Evolutionary conservation across 257 asterid species (phyloP).

Genomic region (Solanum arcanum): DNA sequence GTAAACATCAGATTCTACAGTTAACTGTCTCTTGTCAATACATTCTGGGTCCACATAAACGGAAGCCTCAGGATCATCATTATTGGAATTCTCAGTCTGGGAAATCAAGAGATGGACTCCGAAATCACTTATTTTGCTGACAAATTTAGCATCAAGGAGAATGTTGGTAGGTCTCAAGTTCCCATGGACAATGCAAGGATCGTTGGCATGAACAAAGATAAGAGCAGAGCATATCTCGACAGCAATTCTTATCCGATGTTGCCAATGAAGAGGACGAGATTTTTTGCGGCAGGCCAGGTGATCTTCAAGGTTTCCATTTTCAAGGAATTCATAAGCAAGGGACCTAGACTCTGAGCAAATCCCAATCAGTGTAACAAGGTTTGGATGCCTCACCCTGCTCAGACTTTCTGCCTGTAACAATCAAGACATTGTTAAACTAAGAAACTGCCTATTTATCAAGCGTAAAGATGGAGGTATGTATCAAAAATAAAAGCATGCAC

Average conservation of each 20-base stretch:
- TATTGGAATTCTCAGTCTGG: slow-evolving; percentile 8
- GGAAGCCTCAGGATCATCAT: slow-evolving; percentile 26
- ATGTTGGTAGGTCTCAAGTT: slow-evolving; percentile 56
- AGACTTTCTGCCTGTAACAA: slow-evolving; percentile 47
- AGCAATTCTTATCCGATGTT: slow-evolving; percentile 64
- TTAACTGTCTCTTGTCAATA: slow-evolving; percentile 25
- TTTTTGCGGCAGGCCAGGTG: slow-evolving; percentile 38
- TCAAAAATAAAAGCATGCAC: background rate
- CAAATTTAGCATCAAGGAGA: slow-evolving; percentile 55
- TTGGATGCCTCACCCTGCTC: slow-evolving; percentile 87
- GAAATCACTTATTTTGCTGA: slow-evolving; percentile 56
- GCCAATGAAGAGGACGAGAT: slow-evolving; percentile 56
- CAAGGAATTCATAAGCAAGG: slow-evolving; percentile 76
- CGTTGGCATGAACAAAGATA: slow-evolving; percentile 48
- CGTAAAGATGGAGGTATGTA: background rate
- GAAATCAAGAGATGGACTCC: slow-evolving; percentile 39
- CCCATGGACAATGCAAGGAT: slow-evolving; percentile 46
- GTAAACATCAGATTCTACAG: slow-evolving; percentile 69
- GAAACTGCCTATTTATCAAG: background rate
- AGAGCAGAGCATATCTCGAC: slow-evolving; percentile 61
- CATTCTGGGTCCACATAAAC: slow-evolving; percentile 49
- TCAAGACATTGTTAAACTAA: slow-evolving; percentile 3
- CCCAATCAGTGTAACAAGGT: slow-evolving; percentile 64
- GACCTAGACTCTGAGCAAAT: slow-evolving; percentile 82
- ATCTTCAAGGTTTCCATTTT: slow-evolving; percentile 72